Percentiles rank a stretch among this genome's conserved stretches.
Conservation (phyloP, 2,329 filamentous ascomycete genomes). For the Botrytis tulipae region DNA sequence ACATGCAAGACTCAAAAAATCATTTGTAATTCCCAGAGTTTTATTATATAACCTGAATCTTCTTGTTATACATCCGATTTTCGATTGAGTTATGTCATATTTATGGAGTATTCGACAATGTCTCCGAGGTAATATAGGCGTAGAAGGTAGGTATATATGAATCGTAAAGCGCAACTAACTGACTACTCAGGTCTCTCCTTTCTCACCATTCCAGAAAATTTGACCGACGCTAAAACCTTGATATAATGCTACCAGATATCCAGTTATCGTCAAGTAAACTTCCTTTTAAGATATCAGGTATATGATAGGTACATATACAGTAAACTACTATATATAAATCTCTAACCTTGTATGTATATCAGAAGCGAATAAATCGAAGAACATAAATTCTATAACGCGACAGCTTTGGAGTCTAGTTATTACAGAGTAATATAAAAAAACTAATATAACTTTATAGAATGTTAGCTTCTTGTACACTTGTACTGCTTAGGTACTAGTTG, state of each 20-base stretch:
- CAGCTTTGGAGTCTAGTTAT: background rate
- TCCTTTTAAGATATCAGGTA: background rate
- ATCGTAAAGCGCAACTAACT: background rate
- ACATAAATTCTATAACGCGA: background rate
- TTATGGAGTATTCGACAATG: background rate
- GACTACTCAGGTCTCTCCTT: background rate
- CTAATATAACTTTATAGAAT: background rate
- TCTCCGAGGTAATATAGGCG: background rate
- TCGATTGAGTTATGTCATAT: background rate
- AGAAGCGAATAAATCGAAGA: background rate
- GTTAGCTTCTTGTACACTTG: background rate
- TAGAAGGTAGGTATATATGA: background rate
- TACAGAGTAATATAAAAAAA: background rate
- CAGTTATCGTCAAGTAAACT: background rate
- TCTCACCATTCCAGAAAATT: background rate
- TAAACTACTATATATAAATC: background rate
- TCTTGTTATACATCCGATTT: no score
- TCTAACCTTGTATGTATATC: background rate
- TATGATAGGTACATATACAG: background rate
- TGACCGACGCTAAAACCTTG: background rate
- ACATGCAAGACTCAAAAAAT: no score
- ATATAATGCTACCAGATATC: background rate
- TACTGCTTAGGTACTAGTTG: background rate
- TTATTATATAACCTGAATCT: background rate
- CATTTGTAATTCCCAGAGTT: background rate